Evolutionary conservation across 2,329 filamentous ascomycete genomes (phyloP).

Genomic region (Parafenestella ontariensis): DNA sequence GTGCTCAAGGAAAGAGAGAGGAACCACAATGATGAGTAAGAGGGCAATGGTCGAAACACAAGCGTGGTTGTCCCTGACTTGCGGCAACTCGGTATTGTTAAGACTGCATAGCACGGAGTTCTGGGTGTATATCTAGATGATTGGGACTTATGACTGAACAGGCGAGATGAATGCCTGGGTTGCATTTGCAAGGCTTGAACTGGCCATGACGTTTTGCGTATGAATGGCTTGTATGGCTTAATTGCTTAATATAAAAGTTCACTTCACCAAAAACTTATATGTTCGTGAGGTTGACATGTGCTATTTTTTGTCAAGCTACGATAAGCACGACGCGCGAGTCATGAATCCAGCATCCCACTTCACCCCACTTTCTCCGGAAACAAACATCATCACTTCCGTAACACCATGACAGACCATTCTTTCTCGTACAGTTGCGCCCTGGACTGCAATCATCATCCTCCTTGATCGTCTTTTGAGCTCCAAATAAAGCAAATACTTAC

Average conservation of each 20-base stretch:
- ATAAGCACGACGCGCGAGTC: slow-evolving; percentile 33
- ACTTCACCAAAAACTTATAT: too few relatives aligned
- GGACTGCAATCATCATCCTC: not conserved
- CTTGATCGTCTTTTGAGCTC: not conserved
- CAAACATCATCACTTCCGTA: slow-evolving; percentile 16
- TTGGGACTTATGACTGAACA: not conserved
- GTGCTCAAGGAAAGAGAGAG: not conserved
- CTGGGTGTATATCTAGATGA: too few relatives aligned
- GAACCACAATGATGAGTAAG: slow-evolving; percentile 3
- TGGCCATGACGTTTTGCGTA: too few relatives aligned
- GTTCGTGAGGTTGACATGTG: too few relatives aligned
- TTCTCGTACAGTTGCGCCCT: not conserved
- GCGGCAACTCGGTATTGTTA: too few relatives aligned
- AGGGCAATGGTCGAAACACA: slow-evolving; percentile 5
- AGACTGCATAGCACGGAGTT: slow-evolving; percentile 15
- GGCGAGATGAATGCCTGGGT: not conserved
- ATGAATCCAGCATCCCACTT: slow-evolving; percentile 41
- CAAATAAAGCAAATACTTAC: not conserved
- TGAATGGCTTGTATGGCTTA: not conserved
- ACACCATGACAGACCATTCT: slow-evolving; percentile 8
- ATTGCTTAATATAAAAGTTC: too few relatives aligned
- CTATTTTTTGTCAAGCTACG: not conserved
- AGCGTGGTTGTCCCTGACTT: too few relatives aligned
- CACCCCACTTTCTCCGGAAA: slow-evolving; percentile 43
- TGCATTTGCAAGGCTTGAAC: not conserved